Base-by-base conservation (phyloP, 2,329 filamentous ascomycete species). In the Aspergillus novofumigatus region DNA sequence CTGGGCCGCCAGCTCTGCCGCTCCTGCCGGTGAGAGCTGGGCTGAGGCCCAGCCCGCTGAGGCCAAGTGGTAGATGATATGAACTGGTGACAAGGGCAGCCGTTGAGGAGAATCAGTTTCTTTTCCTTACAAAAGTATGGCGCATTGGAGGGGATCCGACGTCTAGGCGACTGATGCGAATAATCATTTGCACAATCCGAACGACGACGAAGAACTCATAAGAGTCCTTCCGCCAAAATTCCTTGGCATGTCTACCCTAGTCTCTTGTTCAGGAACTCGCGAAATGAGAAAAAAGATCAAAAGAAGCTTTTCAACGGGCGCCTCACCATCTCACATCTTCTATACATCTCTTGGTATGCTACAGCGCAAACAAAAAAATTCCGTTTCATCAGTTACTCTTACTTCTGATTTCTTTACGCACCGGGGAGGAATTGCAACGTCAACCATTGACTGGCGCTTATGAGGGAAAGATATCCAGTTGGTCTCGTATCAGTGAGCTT, bases 381-480 rank as follows among this genome's bases (percentile, higher is more conserved):
- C 55, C 48, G 61, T 62, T 63, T 56, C 49, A 61, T 61, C 64
- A 64, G 58, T 65, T 63, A 61, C 63, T 63, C 58, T 67, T 62
- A 65, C 63, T 65, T 67, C 62, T 58, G 61, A 64, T 61, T 64
- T 63, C 14, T 38, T 62, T 56, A 64, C 62, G 61, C 67, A 69
- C 67, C 67, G 64, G 66, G 69, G 71, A 69, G 69, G 70, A 68
- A 73, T 73, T 66, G 68, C 66, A 63, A 72, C 68, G 73, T 74
- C 71, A 73, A 73, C 81, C 78, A 82, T 81, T 85, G 85, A 82
- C 82, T 78, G 81, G 88, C 86, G 88, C 92, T 97, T 83, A 97
- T 89, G 92, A 97, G 92, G 93, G 93, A 97, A 97, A 97, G 93
- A 97, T 92, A 96, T 88, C 91, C 73, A 73, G 72, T 69, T 70